Evolutionary conservation across 1,284 basidiomycete species (phyloP).

Genomic region (Microstroma glucosiphilum): DNA sequence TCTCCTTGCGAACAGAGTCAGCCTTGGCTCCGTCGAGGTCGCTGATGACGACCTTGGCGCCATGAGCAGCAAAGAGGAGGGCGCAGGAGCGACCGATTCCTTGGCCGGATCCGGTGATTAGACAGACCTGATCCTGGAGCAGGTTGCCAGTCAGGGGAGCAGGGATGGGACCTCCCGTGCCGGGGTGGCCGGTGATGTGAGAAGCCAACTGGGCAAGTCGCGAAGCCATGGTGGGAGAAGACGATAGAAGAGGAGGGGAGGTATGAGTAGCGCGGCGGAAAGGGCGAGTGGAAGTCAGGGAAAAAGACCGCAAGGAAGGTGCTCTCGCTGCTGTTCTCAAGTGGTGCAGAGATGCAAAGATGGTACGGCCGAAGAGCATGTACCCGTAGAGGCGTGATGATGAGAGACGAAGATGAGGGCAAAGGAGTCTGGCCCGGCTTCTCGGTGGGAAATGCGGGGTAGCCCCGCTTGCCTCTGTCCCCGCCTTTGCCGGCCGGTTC

Average conservation of each 20-base stretch:
- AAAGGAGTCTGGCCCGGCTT: too few species aligned
- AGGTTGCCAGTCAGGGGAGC: constrained; percentile 14
- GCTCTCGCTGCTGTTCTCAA: too few species aligned
- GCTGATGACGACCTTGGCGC: constrained; percentile 76
- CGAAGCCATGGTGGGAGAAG: not conserved
- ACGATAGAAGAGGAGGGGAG: constrained; percentile 2
- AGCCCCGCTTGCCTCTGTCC: too few species aligned
- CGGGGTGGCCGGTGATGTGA: not conserved
- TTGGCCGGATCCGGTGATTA: constrained; percentile 64
- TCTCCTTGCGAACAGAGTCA: constrained; percentile 47
- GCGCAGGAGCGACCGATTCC: constrained; percentile 56
- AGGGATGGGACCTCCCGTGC: not conserved
- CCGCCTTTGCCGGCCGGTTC: too few species aligned
- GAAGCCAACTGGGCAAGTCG: constrained; percentile 3
- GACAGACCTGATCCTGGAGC: constrained; percentile 67
- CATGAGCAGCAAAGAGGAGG: constrained; percentile 72
- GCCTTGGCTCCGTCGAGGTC: constrained; percentile 56
- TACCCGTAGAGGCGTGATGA: too few species aligned
- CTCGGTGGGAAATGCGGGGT: too few species aligned
- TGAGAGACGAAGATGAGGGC: too few species aligned
- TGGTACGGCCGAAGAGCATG: too few species aligned
- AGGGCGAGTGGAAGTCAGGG: too few species aligned
- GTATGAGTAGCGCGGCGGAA: not conserved
- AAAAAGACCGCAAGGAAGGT: too few species aligned
- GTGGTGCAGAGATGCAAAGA: too few species aligned